These are phyloP conservation scores for Calonectria pseudoreteaudii DNA, from an alignment of 2,329 filamentous ascomycete genomes.

Conservation along the genomic window DNA sequence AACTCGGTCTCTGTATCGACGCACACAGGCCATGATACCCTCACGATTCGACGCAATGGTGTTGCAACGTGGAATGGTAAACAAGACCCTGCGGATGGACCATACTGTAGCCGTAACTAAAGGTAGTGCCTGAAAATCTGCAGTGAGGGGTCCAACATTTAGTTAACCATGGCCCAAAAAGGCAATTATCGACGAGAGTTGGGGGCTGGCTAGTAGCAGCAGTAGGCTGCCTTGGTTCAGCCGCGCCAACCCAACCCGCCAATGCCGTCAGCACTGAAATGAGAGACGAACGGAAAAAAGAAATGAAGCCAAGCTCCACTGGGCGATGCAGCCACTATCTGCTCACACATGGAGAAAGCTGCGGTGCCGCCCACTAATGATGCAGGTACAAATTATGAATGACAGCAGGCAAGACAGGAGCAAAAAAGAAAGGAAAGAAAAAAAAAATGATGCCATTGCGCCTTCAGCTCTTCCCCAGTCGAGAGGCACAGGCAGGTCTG, in stretches of 20 bases:
- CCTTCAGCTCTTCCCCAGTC: neutral
- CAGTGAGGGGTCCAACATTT: neutral
- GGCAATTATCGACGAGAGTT: neutral
- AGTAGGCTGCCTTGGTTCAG: conserved; percentile 2
- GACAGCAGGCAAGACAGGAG: neutral
- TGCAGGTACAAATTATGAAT: conserved; percentile 6
- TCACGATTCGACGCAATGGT: conserved; percentile 1
- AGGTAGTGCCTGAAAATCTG: neutral
- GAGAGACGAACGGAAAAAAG: conserved; percentile 5
- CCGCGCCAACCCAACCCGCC: conserved; percentile 1
- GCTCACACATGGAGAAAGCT: neutral
- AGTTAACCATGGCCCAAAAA: neutral
- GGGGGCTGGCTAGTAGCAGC: neutral
- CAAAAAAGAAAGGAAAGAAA: conserved; percentile 3
- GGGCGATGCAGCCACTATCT: neutral
- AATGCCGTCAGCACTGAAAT: conserved; percentile 17
- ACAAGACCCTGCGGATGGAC: neutral
- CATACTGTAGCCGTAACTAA: neutral
- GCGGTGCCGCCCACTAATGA: neutral
- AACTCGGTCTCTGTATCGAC: neutral
- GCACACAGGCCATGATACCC: neutral
- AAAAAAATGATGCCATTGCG: neutral
- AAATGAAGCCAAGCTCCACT: conserved; percentile 12
- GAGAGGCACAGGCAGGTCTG: conserved; percentile 3
- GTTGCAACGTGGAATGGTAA: neutral